Conservation (phyloP, 805 yeast genomes). For the Pichia scutulata region DNA sequence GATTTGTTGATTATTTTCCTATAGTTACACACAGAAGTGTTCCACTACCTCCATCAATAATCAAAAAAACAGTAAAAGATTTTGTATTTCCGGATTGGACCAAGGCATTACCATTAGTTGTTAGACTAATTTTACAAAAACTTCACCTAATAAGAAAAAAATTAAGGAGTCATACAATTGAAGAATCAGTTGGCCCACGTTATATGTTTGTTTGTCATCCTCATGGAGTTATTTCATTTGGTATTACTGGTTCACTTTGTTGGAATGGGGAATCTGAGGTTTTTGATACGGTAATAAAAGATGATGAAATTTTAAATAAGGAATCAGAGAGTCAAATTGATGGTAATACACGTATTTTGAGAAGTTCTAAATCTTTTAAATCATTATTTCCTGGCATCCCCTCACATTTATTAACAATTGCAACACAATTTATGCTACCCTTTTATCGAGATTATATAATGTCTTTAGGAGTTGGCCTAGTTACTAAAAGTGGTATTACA, state of each 20-base stretch:
- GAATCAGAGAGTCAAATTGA: conserved; percentile 36
- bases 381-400: conserved; percentile 72
- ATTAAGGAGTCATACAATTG: conserved; percentile 12
- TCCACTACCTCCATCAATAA: conserved; percentile 68
- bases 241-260: conserved; percentile 62
- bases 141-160: conserved; percentile 2
- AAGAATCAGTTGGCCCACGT: conserved; percentile 51
- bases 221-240: conserved; percentile 91
- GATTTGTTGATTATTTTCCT: conserved; percentile 77
- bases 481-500: conserved; percentile 64
- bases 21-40: conserved; percentile 58
- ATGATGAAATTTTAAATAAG: conserved; percentile 23
- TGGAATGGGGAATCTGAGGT: conserved; percentile 5
- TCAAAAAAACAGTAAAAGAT: conserved; percentile 13
- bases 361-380: conserved; percentile 35
- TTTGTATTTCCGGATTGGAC: conserved; percentile 4
- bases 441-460: conserved; percentile 79
- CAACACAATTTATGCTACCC: conserved; percentile 78
- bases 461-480: conserved; percentile 78
- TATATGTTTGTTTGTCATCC: conserved; percentile 94
- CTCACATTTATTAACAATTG: conserved; percentile 67
- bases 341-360: conserved; percentile 42
- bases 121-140: neutral
- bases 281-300: neutral
- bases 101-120: neutral